These are phyloP conservation scores for Tetrahymena thermophila DNA, from an alignment of 73 alveolate species.

Conservation along the genomic window DNA sequence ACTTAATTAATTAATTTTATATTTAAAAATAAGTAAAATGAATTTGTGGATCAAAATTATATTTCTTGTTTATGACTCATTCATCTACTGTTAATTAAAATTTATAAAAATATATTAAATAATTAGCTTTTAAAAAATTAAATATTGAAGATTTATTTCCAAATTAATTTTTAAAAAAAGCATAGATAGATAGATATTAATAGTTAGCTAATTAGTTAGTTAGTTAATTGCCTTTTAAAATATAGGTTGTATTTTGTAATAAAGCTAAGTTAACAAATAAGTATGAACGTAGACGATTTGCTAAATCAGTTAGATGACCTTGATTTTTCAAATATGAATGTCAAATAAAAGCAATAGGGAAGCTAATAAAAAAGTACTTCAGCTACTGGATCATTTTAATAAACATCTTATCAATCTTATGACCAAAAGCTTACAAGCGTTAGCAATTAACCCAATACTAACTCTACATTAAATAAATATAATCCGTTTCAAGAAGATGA, in stretches of 20 bases:
- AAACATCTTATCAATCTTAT: background rate
- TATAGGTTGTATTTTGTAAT: background rate
- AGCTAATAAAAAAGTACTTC: background rate
- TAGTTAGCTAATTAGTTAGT: no score
- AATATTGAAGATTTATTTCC: background rate
- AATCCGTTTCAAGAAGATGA: background rate
- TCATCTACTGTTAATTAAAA: no score
- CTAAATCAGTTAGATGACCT: background rate
- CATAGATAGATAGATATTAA: no score
- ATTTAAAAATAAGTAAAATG: no score
- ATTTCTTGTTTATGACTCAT: no score
- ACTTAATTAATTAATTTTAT: no score
- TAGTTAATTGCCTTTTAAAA: background rate
- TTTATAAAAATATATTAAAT: no score
- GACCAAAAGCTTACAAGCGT: background rate
- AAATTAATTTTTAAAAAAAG: no score
- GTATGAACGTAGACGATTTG: background rate
- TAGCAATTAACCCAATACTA: background rate
- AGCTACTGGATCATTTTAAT: background rate
- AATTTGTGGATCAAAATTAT: background rate
- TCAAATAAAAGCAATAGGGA: background rate
- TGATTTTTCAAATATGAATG: background rate
- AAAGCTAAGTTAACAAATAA: background rate
- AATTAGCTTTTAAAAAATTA: no score
- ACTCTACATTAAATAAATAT: background rate